Base-by-base conservation (phyloP, 768 basidiomycete genomes). In the Megacollybia marginata region DNA sequence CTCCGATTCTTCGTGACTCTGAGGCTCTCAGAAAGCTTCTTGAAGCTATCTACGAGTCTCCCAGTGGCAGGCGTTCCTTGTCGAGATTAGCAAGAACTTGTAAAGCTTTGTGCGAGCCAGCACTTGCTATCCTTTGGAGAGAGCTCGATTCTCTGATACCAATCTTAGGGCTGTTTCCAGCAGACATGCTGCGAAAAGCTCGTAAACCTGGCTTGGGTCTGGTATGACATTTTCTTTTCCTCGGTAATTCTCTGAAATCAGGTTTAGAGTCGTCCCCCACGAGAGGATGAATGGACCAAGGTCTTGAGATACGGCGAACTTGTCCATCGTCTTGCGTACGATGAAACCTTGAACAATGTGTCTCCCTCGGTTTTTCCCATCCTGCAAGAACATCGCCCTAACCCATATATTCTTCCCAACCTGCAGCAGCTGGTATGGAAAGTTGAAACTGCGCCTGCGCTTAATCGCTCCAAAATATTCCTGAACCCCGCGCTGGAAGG, bases 101-200 rank as follows among this genome's bases (percentile, higher is more conserved):
- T 66, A 79, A 75, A 54, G 78, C 81, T n/a, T 69, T 88, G 62
- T 79, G 74, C 55, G 85, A 84, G 55, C 85, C 85, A 12, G 79
- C 82, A n/a, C 60, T 89, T 56, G 70, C 82, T 61, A 68, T 82
- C 45, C 71, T 90, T 31, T 90, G 88, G 88, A 79, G 75, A 60
- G 88, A 90, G 57, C 67, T 90, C 49, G 86, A 89, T 62, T 85
- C 84, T 11, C 69, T 89, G 52, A 66, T 80, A 43, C 88, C 88
- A 9, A 69, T 90, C 50, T 69, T 89, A 50, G 81, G 82, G 33
- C 62, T 88, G 48, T 89, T 90, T 62, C 88, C 88, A 12, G 71
- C 69, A 50, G 70, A 75, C 54, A 58, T 88, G 55, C 68, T 88
- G 65, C 85, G 80, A 66, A 85, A 80, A 64, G 72, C 80, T 50